Evolutionary conservation across 345 rosid species (phyloP).

Genomic region (Ailanthus altissimus): DNA sequence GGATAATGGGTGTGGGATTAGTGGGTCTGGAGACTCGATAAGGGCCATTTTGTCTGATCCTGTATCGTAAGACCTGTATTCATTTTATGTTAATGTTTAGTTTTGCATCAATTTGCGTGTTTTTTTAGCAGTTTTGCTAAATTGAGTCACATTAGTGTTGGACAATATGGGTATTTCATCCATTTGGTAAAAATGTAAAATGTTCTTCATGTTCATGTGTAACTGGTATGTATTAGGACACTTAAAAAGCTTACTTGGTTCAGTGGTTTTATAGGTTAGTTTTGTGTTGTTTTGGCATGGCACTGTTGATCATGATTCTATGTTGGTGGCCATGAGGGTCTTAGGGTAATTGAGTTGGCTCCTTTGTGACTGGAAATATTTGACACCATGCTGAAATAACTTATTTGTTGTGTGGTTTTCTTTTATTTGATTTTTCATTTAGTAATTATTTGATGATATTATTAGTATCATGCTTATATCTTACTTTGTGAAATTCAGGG

Average conservation of each 20-base stretch:
- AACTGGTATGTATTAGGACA: not conserved
- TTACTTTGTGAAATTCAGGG: conserved; percentile 44
- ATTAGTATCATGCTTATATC: conserved; percentile 14
- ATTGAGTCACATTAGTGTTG: not conserved
- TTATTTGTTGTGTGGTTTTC: not conserved
- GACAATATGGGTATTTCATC: not conserved
- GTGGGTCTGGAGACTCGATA: conserved; percentile 77
- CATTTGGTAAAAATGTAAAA: not conserved
- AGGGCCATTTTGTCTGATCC: conserved; percentile 77
- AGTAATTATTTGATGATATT: conserved; percentile 6
- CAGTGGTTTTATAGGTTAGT: not conserved
- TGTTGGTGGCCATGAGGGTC: not conserved
- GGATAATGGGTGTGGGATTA: conserved; percentile 61
- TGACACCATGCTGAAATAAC: not conserved
- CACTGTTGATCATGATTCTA: not conserved
- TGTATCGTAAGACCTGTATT: conserved; percentile 56
- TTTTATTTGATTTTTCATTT: conserved; percentile 12
- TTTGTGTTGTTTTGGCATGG: not conserved
- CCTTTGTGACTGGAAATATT: not conserved
- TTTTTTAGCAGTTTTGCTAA: not conserved
- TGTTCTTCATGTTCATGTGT: not conserved
- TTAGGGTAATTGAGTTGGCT: not conserved
- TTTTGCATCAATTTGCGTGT: not conserved
- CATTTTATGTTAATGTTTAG: not conserved
- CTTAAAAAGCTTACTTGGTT: not conserved